Conservation (phyloP, 257 asterid genomes). For the Asclepias syriaca region DNA sequence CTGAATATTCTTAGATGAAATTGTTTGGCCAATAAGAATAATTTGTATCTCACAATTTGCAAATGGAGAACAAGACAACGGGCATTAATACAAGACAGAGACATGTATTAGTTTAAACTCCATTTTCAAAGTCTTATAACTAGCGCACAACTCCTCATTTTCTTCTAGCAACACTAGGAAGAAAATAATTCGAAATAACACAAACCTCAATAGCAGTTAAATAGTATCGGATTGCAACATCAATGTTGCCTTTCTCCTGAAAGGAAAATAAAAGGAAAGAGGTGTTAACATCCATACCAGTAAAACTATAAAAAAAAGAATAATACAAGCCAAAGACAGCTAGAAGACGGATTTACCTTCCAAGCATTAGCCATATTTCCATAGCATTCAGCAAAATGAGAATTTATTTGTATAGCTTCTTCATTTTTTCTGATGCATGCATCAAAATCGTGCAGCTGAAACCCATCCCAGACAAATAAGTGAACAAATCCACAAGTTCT, state of each 20-base stretch:
- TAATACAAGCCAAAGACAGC: slow-evolving; percentile 8
- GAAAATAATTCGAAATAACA: slow-evolving; percentile 11
- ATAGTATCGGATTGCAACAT: slow-evolving; percentile 90
- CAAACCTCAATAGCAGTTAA: slow-evolving; percentile 93
- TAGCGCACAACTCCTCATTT: neutral
- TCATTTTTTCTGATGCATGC: slow-evolving; percentile 86
- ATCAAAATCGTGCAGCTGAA: slow-evolving; percentile 86
- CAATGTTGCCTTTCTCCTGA: slow-evolving; percentile 98
- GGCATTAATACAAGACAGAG: neutral
- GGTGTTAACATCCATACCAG: neutral
- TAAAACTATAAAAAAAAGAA: neutral
- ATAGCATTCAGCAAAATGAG: slow-evolving; percentile 97
- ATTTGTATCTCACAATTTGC: neutral
- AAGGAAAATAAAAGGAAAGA: slow-evolving; percentile 7
- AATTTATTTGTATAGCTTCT: slow-evolving; percentile 86
- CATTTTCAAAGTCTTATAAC: neutral
- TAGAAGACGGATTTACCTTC: slow-evolving; percentile 52
- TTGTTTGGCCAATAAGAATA: neutral
- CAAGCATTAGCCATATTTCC: slow-evolving; percentile 99
- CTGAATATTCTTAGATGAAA: too few species aligned
- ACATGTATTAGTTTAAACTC: neutral
- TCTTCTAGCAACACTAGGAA: slow-evolving; percentile 1
- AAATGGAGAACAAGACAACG: neutral
- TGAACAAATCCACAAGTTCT: slow-evolving; percentile 13
- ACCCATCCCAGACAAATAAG: neutral